These are phyloP conservation scores for Candida schatavii DNA, from an alignment of 805 yeast species.

Conservation along the genomic window DNA sequence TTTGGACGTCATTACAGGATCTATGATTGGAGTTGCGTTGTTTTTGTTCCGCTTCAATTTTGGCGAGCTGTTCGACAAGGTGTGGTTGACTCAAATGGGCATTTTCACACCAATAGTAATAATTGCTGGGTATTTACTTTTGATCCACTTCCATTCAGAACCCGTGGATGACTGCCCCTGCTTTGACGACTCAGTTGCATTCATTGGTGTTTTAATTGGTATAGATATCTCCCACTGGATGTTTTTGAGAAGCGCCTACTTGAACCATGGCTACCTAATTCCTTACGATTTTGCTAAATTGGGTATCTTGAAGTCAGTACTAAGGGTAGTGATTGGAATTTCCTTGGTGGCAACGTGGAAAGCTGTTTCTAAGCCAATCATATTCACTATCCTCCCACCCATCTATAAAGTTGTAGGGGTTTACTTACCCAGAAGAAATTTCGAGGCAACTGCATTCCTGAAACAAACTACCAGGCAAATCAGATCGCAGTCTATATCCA, in stretches of 20 bases:
- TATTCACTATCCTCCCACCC: constrained; percentile 58
- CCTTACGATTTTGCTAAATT: constrained; percentile 40
- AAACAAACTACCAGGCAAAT: constrained; percentile 29
- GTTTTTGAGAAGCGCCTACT: constrained; percentile 15
- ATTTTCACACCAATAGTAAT: constrained; percentile 35
- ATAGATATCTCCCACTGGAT: constrained; percentile 61
- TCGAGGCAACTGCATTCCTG: constrained; percentile 36
- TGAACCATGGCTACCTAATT: constrained; percentile 25
- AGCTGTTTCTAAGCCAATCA: constrained; percentile 61
- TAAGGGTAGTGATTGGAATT: constrained; percentile 64
- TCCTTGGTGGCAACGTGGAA: constrained; percentile 70
- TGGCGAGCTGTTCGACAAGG: constrained; percentile 45
- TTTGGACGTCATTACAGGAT: constrained; percentile 69
- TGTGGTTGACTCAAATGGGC: constrained; percentile 9
- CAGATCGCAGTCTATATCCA: constrained; percentile 38
- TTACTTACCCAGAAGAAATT: constrained; percentile 38
- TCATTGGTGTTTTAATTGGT: constrained; percentile 83
- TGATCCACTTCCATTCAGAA: constrained; percentile 69
- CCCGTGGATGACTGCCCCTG: constrained; percentile 97
- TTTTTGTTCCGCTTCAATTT: constrained; percentile 44
- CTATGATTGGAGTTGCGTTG: constrained; percentile 55
- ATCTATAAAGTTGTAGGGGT: constrained; percentile 45
- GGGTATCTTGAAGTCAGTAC: constrained; percentile 39
- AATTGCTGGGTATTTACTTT: constrained; percentile 38
- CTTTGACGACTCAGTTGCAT: constrained; percentile 92